These are phyloP conservation scores for Erysiphe pulchra DNA, from an alignment of 2,329 filamentous ascomycete genomes.

Conservation along the genomic window DNA sequence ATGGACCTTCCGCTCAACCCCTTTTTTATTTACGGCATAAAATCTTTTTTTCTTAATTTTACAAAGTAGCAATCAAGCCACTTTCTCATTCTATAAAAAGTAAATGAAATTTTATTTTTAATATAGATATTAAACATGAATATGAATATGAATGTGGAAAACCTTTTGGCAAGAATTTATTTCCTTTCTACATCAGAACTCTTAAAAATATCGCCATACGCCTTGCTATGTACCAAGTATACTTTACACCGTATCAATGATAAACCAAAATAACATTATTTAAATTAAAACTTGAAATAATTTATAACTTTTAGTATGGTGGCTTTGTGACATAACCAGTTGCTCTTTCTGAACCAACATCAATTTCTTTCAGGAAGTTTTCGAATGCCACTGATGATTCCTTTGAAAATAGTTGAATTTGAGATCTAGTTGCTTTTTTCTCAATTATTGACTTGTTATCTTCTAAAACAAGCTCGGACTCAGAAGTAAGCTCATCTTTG, in stretches of 20 bases:
- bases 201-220: not conserved
- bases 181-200: no score
- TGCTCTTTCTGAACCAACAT: constrained; percentile 5
- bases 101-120: no score
- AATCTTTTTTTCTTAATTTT: no score
- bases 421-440: constrained; percentile 4
- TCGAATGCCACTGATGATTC: constrained; percentile 8
- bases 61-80: no score
- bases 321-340: constrained; percentile 9
- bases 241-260: not conserved
- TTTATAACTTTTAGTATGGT: constrained; percentile 8
- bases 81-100: no score
- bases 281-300: not conserved
- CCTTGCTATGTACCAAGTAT: not conserved
- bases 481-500: constrained; percentile 4
- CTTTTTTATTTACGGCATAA: no score
- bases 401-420: constrained; percentile 7
- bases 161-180: no score
- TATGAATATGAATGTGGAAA: no score
- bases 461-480: constrained; percentile 8
- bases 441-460: constrained; percentile 4
- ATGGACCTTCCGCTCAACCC: no score
- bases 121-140: no score
- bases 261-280: not conserved
- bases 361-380: constrained; percentile 11